Conservation (phyloP, 1,284 basidiomycete genomes). For the Malassezia sp. region DNA sequence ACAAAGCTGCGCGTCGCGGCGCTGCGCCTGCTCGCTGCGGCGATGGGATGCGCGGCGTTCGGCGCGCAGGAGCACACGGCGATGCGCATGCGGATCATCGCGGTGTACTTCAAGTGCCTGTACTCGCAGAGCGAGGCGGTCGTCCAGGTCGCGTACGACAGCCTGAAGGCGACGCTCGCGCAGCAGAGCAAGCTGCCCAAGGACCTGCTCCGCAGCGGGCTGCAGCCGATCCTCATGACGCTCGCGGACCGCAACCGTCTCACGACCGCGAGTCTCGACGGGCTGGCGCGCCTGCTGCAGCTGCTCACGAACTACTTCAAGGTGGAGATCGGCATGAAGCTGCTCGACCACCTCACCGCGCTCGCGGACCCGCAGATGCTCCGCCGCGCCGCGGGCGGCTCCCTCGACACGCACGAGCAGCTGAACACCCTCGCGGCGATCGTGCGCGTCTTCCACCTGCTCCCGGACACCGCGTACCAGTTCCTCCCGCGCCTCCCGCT, state of each 20-base stretch:
- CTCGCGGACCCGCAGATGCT: conserved; percentile 36
- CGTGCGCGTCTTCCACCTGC: conserved; percentile 90
- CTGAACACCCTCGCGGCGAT: conserved; percentile 86
- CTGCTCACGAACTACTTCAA: conserved; percentile 98
- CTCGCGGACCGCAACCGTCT: conserved; percentile 89
- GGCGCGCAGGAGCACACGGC: conserved; percentile 33
- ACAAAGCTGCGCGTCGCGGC: conserved; percentile 88
- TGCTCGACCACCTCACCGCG: conserved; percentile 64
- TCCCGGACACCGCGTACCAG: conserved; percentile 73
- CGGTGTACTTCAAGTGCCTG: conserved; percentile 96
- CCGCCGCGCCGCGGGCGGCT: conserved; percentile 32
- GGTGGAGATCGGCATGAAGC: conserved; percentile 94
- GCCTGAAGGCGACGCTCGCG: conserved; percentile 70
- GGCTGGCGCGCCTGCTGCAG: conserved; percentile 85
- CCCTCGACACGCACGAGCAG: conserved; percentile 65
- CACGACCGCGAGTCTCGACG: conserved; percentile 82
- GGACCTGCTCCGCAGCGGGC: conserved; percentile 83
- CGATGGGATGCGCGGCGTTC: conserved; percentile 88
- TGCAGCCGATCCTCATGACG: conserved; percentile 95
- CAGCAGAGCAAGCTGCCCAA: conserved; percentile 88
- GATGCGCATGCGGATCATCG: conserved; percentile 65
- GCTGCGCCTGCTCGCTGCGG: conserved; percentile 80
- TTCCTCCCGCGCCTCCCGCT: conserved; percentile 79
- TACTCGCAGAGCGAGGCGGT: conserved; percentile 88
- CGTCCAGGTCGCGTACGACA: conserved; percentile 89